Conservation (phyloP, 176 grass and related monocot genomes). For the Urochloa ruziziensis region DNA sequence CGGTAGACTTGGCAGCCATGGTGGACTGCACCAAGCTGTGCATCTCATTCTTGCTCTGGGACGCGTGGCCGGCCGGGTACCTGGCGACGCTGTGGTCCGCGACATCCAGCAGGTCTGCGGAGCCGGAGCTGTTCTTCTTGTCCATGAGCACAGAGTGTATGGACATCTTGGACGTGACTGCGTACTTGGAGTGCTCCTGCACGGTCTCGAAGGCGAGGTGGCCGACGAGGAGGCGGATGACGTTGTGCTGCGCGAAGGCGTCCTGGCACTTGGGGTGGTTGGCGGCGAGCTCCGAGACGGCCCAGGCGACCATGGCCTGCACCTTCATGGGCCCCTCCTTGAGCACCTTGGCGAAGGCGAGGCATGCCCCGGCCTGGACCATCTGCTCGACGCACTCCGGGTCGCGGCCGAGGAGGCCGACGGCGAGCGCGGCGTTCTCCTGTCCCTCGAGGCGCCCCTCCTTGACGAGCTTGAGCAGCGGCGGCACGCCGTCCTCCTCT, state of each 20-base stretch:
- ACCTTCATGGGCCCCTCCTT: conserved; percentile 96
- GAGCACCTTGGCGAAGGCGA: conserved; percentile 84
- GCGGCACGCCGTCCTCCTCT: conserved; percentile 85
- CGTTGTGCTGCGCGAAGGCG: conserved; percentile 77
- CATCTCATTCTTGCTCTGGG: conserved; percentile 72
- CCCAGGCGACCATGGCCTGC: conserved; percentile 88
- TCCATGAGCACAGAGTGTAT: conserved; percentile 85
- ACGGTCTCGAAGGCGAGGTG: conserved; percentile 95
- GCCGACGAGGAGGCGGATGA: conserved; percentile 68
- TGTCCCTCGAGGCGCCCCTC: conserved; percentile 73
- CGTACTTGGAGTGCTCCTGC: conserved; percentile 94
- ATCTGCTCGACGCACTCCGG: conserved; percentile 91
- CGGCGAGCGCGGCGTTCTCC: conserved; percentile 77
- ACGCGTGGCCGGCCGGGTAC: conserved; percentile 19
- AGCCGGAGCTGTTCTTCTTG: conserved; percentile 57
- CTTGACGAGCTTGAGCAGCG: conserved; percentile 78
- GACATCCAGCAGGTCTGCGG: conserved; percentile 27
- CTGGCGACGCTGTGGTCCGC: conserved; percentile 32
- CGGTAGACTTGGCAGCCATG: conserved; percentile 63
- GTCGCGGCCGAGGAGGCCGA: conserved; percentile 85
- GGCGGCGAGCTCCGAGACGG: conserved; percentile 80
- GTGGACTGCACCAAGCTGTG: conserved; percentile 77
- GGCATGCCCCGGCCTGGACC: conserved; percentile 66
- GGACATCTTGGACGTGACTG: conserved; percentile 71
- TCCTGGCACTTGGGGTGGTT: conserved; percentile 86